A percentile compares a stretch with the other conserved stretches of the same genome.
Evolutionary conservation across 257 asterid genomes (phyloP).

Genomic region (Verbascum thapsus): DNA sequence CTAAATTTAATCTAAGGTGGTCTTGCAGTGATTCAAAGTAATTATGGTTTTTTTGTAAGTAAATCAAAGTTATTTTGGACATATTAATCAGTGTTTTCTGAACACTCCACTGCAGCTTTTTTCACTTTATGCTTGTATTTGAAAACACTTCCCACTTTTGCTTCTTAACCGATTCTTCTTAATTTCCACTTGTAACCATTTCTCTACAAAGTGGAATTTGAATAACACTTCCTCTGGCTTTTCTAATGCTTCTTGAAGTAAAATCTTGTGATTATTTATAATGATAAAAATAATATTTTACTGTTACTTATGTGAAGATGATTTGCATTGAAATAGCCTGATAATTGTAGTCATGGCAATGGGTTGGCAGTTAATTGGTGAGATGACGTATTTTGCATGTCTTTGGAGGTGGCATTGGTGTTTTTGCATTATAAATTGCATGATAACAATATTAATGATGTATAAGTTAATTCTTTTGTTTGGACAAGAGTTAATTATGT

Average conservation of each 20-base stretch:
- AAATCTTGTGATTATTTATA: background rate
- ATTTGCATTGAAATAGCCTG: constrained; percentile 8
- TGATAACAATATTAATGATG: constrained; percentile 6
- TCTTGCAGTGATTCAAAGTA: no score
- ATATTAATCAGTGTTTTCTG: no score
- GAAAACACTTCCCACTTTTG: no score
- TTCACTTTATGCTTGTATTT: no score
- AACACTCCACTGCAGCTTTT: no score
- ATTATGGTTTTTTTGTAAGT: no score
- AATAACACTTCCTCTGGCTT: no score
- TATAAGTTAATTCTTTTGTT: background rate
- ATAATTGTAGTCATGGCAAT: background rate
- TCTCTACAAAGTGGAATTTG: no score
- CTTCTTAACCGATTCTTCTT: no score
- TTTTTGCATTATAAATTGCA: constrained; percentile 15
- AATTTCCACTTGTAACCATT: no score
- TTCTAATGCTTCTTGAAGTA: constrained; percentile 1
- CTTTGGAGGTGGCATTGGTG: constrained; percentile 14
- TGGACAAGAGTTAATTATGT: background rate
- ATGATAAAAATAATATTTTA: background rate
- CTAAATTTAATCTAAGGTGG: no score
- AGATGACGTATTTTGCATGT: background rate
- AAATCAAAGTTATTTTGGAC: no score
- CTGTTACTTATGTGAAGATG: constrained; percentile 3
- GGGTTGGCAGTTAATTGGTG: background rate